These are phyloP conservation scores for Wickerhamomyces silvicola DNA, from an alignment of 805 yeast species.

Conservation along the genomic window DNA sequence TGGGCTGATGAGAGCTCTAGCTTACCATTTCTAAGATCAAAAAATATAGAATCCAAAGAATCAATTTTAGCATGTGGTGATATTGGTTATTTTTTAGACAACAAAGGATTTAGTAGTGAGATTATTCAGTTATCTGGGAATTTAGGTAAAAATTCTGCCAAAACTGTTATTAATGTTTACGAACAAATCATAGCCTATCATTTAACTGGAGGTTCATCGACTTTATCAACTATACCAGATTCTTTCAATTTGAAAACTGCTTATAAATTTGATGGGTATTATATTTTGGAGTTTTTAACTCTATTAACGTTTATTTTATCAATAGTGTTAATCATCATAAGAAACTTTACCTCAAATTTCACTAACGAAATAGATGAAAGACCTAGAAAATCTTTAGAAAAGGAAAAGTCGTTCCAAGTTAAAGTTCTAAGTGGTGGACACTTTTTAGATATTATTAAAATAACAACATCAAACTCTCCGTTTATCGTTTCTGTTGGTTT, in stretches of 20 bases:
- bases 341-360: constrained; percentile 25
- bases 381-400: constrained; percentile 8
- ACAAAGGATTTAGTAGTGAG: constrained; percentile 16
- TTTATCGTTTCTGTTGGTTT: constrained; percentile 66
- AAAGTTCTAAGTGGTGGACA: constrained; percentile 48
- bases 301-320: constrained; percentile 47
- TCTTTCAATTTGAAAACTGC: constrained; percentile 21
- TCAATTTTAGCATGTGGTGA: constrained; percentile 1
- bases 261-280: constrained; percentile 43
- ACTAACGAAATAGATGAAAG: constrained; percentile 15
- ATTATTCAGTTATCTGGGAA: constrained; percentile 7
- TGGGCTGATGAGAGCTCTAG: constrained; percentile 26
- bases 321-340: constrained; percentile 39
- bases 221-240: constrained; percentile 1
- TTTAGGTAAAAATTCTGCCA: constrained; percentile 4
- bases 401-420: constrained; percentile 23
- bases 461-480: constrained; percentile 53
- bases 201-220: constrained; percentile 1
- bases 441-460: constrained; percentile 53
- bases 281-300: constrained; percentile 49
- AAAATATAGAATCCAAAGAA: not conserved
- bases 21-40: not conserved
- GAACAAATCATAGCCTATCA: constrained; percentile 22
- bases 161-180: constrained; percentile 16
- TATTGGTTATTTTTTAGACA: constrained; percentile 11